These are phyloP conservation scores for Pilatotrama ljubarskyi DNA, from an alignment of 768 basidiomycete genomes.

Conservation along the genomic window DNA sequence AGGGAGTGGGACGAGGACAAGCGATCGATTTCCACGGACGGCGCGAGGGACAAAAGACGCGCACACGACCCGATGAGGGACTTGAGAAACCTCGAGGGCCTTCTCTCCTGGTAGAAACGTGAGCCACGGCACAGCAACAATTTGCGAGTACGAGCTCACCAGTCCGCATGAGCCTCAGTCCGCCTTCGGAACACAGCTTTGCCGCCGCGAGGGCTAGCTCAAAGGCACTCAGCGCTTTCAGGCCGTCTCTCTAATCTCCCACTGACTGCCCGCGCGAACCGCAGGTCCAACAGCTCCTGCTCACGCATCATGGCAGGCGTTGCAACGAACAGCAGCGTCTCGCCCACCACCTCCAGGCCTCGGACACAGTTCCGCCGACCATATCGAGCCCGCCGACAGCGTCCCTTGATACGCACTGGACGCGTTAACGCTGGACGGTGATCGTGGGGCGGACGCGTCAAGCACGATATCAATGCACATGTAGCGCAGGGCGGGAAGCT, in stretches of 20 bases:
- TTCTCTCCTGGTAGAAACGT: too few relatives aligned
- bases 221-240: slow-evolving; percentile 9
- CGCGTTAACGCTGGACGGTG: not conserved
- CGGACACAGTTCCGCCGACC: slow-evolving; percentile 3
- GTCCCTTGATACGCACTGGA: not conserved
- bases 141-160: too few relatives aligned
- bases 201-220: not conserved
- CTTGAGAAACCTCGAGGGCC: too few relatives aligned
- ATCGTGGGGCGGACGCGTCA: slow-evolving; percentile 2
- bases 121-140: too few relatives aligned
- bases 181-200: slow-evolving; percentile 3
- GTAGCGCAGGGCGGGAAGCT: slow-evolving; percentile 10
- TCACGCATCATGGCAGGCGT: not conserved
- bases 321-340: not conserved
- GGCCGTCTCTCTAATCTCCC: slow-evolving; percentile 1
- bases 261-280: not conserved
- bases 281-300: not conserved
- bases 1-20: too few relatives aligned
- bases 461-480: slow-evolving; percentile 9
- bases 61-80: too few relatives aligned
- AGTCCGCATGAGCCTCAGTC: too few relatives aligned
- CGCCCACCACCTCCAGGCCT: not conserved
- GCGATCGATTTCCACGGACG: too few relatives aligned
- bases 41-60: too few relatives aligned
- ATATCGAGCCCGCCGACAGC: not conserved